Conservation (phyloP, 176 grass and related monocot species). For the Poa pratensis region DNA sequence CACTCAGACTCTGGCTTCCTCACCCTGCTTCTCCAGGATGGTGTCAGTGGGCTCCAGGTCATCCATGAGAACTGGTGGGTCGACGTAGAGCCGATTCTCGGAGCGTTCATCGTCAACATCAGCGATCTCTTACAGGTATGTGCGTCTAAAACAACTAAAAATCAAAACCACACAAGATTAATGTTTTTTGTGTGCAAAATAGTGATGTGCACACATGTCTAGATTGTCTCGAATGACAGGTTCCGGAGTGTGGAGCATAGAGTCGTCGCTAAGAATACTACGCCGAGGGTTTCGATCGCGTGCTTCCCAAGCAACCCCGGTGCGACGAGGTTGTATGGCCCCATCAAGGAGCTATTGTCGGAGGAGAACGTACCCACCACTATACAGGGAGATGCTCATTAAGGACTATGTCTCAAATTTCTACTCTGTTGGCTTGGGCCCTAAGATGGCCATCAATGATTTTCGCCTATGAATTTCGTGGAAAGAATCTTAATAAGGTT, state of each 20-base stretch:
- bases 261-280: conserved; percentile 41
- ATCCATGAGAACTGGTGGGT: not conserved
- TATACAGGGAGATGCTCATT: conserved; percentile 40
- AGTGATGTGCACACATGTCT: not conserved
- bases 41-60: not conserved
- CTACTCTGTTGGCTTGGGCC: conserved; percentile 8
- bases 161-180: no score
- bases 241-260: conserved; percentile 64
- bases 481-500: not conserved
- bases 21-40: not conserved
- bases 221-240: conserved; percentile 65
- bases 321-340: conserved; percentile 50
- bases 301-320: conserved; percentile 49
- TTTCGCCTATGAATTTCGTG: conserved; percentile 35
- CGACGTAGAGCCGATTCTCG: not conserved
- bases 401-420: no score
- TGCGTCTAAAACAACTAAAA: no score
- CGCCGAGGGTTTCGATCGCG: conserved; percentile 49
- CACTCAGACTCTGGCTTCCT: not conserved
- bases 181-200: not conserved
- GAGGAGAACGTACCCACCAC: conserved; percentile 44
- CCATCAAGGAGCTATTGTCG: conserved; percentile 63
- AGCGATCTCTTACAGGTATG: not conserved
- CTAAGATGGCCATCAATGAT: conserved; percentile 33
- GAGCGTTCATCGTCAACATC: not conserved